A percentile compares a stretch with the other conserved stretches of the same genome.
phyloP scores from a whole-genome alignment of 495 filamentous ascomycete genomes.

The Terfezia claveryi region DNA sequence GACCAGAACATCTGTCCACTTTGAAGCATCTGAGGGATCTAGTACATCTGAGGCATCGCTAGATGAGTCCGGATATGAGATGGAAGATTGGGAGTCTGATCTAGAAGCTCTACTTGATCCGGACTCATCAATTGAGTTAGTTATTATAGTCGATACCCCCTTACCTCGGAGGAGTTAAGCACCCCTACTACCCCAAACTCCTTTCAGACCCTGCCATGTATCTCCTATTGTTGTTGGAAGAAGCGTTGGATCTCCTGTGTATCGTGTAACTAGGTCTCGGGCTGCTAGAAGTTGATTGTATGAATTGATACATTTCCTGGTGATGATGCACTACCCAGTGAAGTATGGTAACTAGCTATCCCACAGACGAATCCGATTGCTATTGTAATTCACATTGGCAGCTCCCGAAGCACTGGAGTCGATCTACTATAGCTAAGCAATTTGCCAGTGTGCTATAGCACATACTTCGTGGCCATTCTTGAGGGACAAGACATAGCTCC shows the following conservation, averaged over 20 bases:
- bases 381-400: too few species aligned
- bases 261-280: not conserved
- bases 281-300: not conserved
- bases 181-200: not conserved
- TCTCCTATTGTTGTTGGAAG: not conserved
- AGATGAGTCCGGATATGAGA: not conserved
- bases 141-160: not conserved
- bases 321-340: not conserved
- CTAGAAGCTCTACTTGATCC: not conserved
- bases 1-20: too few species aligned
- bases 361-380: too few species aligned
- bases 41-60: not conserved
- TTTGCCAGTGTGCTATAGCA: too few species aligned
- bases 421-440: too few species aligned
- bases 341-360: not conserved
- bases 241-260: not conserved
- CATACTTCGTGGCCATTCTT: too few species aligned
- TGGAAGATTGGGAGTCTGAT: not conserved
- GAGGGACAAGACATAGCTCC: too few species aligned
- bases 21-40: not conserved
- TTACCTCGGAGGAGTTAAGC: not conserved
- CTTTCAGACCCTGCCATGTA: not conserved
- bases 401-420: too few species aligned
- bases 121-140: not conserved
- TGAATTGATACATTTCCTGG: not conserved